Base-by-base conservation (phyloP, 164 flowering plant genomes). In the Annona cherimola region DNA sequence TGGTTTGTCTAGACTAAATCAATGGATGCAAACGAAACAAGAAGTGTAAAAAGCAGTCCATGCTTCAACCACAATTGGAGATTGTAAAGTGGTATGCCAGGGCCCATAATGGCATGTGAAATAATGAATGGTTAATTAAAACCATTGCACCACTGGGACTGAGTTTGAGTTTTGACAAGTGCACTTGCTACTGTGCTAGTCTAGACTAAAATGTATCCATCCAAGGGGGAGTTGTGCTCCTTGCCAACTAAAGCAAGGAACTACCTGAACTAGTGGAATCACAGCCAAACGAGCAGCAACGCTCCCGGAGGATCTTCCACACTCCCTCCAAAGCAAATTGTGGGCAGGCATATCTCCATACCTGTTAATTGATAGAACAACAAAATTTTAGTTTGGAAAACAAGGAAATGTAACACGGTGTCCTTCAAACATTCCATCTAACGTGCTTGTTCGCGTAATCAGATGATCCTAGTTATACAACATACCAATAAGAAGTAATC, bases 271-370 rank as follows among this genome's bases (percentile, higher is more conserved):
- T 42, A 92, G 79, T 2, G 99, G 99, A 73, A 95, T 95, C 5
- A 80, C 88, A 0, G 96, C 98, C 73, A 95, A 83, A 45, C 99
- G 95, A 20, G 96, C 98, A 75, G 93, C 87, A 70, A 93, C 93
- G 84, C 84, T 81, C 69, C 88, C 84, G 45, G 96, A 87, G 63
- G 99, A 86, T 82, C 86, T 95, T 76, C 87, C 89, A 78, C 98
- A 91, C 83, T 93, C 96, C 79, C 92, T 87, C 99, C 98, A 92
- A n/a, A 95, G 93, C 70, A 95, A 69, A 83, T 87, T 89, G 85
- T 93, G 98, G 70, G 99, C 99, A 74, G 96, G 91, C 94, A 95
- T 91, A 85, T 95, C 99, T 61, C 99, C 97, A 82, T 93, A 95
- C 54, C 99, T 95, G 66, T 69, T 40, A 39, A 61, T 3, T 3